A percentile compares a stretch with the other conserved stretches of the same genome.
Evolutionary conservation across 805 yeast genomes (phyloP).

Genomic region (Spathaspora sp.): DNA sequence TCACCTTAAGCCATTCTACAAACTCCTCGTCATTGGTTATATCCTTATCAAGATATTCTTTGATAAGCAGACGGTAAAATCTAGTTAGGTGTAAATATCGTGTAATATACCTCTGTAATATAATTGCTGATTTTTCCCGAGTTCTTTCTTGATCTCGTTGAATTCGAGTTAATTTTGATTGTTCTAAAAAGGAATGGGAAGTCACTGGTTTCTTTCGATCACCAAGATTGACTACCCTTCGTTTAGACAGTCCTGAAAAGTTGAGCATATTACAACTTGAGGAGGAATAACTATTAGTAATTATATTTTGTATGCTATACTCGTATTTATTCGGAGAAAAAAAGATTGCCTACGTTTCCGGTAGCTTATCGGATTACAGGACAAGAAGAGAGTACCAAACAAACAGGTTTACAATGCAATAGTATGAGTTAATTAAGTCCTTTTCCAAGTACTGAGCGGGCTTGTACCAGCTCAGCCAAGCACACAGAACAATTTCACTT

Average conservation of each 20-base stretch:
- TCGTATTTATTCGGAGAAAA: too few species aligned
- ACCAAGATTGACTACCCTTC: slow-evolving; percentile 64
- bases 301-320: background rate
- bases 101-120: slow-evolving; percentile 50
- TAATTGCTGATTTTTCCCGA: slow-evolving; percentile 45
- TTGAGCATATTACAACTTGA: slow-evolving; percentile 40
- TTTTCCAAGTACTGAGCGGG: too few species aligned
- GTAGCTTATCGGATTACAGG: too few species aligned
- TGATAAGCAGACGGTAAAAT: slow-evolving; percentile 14
- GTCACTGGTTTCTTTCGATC: slow-evolving; percentile 33
- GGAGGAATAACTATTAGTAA: background rate
- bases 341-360: too few species aligned
- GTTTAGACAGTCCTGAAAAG: slow-evolving; percentile 65
- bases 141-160: slow-evolving; percentile 56
- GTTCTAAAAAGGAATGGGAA: slow-evolving; percentile 44
- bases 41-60: slow-evolving; percentile 14
- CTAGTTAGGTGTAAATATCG: slow-evolving; percentile 29
- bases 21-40: slow-evolving; percentile 3
- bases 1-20: slow-evolving; percentile 2
- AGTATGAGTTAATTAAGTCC: too few species aligned
- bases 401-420: too few species aligned
- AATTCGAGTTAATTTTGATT: slow-evolving; percentile 62
- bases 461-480: too few species aligned
- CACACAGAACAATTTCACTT: too few species aligned
- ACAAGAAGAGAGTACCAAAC: too few species aligned